Percentiles rank a stretch among this genome's conserved stretches.
Conservation (phyloP, 257 asterid genomes). For the Solanum bulbocastanum region DNA sequence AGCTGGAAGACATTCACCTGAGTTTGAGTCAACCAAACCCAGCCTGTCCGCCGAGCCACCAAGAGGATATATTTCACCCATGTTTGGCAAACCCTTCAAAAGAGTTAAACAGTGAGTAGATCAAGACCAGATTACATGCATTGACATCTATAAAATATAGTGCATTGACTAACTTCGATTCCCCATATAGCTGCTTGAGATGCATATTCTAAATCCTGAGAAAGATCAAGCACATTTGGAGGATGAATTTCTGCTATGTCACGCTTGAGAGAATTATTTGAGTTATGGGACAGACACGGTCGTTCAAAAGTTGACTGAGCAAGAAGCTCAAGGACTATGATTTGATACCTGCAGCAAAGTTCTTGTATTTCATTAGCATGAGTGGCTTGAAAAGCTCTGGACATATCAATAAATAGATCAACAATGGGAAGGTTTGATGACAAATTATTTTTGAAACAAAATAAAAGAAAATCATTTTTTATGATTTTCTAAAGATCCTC, state of each 20-base stretch:
- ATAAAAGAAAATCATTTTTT: not conserved
- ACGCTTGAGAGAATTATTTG: slow-evolving; percentile 25
- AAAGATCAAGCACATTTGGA: slow-evolving; percentile 78
- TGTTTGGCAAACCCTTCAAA: slow-evolving; percentile 92
- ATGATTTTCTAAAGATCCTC: not conserved
- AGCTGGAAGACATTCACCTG: slow-evolving; percentile 98
- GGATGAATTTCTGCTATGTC: slow-evolving; percentile 69
- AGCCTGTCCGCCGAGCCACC: slow-evolving; percentile 99
- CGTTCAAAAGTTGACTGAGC: slow-evolving; percentile 47
- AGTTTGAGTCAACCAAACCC: slow-evolving; percentile 74
- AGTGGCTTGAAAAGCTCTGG: not conserved
- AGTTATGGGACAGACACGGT: slow-evolving; percentile 35
- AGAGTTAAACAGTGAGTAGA: slow-evolving; percentile 23
- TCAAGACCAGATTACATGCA: slow-evolving; percentile 3
- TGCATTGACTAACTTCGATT: slow-evolving; percentile 63
- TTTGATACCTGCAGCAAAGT: slow-evolving; percentile 57
- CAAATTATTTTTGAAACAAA: not conserved
- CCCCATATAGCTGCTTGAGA: slow-evolving; percentile 96
- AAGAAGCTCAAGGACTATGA: slow-evolving; percentile 72
- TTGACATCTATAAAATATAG: not conserved
- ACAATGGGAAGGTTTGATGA: not conserved
- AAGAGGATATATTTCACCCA: slow-evolving; percentile 97
- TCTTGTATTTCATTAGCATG: not conserved
- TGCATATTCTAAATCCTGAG: slow-evolving; percentile 71
- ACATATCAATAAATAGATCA: not conserved